A percentile compares a stretch with the other conserved stretches of the same genome.
phyloP scores from a whole-genome alignment of 1,139 yeast species.

The Blastobotrys illinoisensis region DNA sequence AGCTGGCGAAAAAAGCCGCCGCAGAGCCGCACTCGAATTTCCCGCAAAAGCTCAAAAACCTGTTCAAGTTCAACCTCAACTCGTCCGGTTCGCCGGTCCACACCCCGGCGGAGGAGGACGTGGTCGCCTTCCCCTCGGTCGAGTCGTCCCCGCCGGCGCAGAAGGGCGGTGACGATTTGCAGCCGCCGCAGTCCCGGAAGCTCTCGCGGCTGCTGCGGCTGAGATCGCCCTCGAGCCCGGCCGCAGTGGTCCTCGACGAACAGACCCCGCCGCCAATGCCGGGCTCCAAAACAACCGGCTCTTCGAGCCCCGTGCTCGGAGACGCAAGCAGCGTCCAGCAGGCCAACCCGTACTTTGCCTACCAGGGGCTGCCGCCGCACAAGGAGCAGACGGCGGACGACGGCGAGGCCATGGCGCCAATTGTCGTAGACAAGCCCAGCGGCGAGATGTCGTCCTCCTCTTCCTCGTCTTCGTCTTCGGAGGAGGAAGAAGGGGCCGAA shows the following conservation, averaged over 20 bases:
- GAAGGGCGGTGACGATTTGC: conserved; percentile 6
- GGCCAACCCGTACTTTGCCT: conserved; percentile 37
- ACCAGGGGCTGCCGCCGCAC: conserved; percentile 54
- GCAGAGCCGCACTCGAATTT: conserved; percentile 14
- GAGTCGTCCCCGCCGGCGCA: conserved; percentile 5
- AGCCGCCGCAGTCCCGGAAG: conserved; percentile 13
- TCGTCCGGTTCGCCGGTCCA: not conserved
- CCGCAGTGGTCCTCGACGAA: conserved; percentile 16
- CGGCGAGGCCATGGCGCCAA: not conserved
- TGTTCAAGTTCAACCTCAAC: conserved; percentile 23
- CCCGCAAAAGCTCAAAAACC: conserved; percentile 28
- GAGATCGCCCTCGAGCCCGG: conserved; percentile 38
- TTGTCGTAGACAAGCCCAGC: not conserved
- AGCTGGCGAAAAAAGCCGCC: conserved; percentile 1
- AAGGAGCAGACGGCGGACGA: not conserved
- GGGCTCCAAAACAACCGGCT: conserved; percentile 32
- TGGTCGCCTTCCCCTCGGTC: conserved; percentile 10
- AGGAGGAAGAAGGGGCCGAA: not conserved
- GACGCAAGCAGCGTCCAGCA: conserved; percentile 39
- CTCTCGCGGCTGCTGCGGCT: conserved; percentile 30
- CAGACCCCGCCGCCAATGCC: conserved; percentile 27
- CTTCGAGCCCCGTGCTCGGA: conserved; percentile 24
- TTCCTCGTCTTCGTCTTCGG: not conserved
- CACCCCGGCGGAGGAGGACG: conserved; percentile 9
- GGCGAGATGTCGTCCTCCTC: not conserved